A percentile compares a stretch with the other conserved stretches of the same genome.
These are phyloP conservation scores for Scheffersomyces stipitis DNA, from an alignment of 805 yeast genomes.

Conservation along the genomic window DNA sequence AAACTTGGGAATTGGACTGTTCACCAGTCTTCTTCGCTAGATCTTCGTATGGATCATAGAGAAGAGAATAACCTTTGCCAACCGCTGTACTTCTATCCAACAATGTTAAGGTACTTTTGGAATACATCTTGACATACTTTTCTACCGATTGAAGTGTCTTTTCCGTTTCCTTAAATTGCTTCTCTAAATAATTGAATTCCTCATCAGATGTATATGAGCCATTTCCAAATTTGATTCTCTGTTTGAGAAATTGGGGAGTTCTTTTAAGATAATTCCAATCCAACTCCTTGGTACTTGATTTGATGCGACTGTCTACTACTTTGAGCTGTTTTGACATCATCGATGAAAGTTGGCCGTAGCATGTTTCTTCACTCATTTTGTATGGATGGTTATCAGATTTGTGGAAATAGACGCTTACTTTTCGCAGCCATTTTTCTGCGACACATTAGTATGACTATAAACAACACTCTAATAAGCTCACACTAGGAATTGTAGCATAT, in stretches of 20 bases:
- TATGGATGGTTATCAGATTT: too few relatives aligned
- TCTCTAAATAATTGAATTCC: constrained; percentile 10
- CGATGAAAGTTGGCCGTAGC: background rate
- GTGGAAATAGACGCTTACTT: too few relatives aligned
- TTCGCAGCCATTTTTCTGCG: too few relatives aligned
- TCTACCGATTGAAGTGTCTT: constrained; percentile 16
- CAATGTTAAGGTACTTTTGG: constrained; percentile 5
- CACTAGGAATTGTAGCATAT: too few relatives aligned
- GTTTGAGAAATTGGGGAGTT: constrained; percentile 7
- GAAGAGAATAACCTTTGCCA: constrained; percentile 14
- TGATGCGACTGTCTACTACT: background rate
- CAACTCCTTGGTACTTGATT: constrained; percentile 2
- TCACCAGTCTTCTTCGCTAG: constrained; percentile 9
- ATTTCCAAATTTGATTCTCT: constrained; percentile 2
- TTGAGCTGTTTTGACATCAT: background rate
- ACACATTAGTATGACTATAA: too few relatives aligned
- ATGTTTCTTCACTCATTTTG: background rate
- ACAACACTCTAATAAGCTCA: too few relatives aligned
- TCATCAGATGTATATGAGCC: constrained; percentile 22
- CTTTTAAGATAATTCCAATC: constrained; percentile 27
- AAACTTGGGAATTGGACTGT: constrained; percentile 2
- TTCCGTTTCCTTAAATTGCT: constrained; percentile 15
- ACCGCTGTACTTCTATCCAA: constrained; percentile 11
- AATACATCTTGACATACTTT: constrained; percentile 12
- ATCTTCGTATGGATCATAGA: constrained; percentile 23